Evolutionary conservation across 345 rosid genomes (phyloP), one percentile per base, ranked within the genome.

Genomic region (Trapa incisa): DNA sequence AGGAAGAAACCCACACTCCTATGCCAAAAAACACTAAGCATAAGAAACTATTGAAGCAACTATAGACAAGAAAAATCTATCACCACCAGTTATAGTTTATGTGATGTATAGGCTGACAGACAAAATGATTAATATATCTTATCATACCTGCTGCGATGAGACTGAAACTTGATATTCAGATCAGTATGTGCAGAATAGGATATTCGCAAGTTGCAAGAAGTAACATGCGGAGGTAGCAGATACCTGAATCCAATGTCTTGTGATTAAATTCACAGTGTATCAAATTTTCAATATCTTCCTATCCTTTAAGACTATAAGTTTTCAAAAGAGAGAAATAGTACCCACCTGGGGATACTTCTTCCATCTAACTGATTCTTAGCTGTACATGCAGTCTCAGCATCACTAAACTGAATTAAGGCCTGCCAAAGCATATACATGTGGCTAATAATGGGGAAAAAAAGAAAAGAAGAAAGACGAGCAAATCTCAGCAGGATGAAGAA

Each of bases 141-240:
- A 65, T 50, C 47, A 75, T 82, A 94, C 97, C 97, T 91, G 96
- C 99, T 94, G 42, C 99, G 82, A 76, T 91, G 91, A 76, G 99
- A 94, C 78, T 91, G 99, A 79, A 94, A 94, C 85, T 94, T 94
- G 80, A 94, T 94, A 73, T 91, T 94, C 73, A 91, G 83, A 85
- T 94, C 97, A 37, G 92, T 88, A 68, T 94, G 97, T 13, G 99
- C 99, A 62, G 99, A 91, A 76, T 94, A 94, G 5, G 99, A 90
- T 74, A 91, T 94, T 45, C 96, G 85, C 69, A 94, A 75, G 77
- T 84, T 77, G 76, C 95, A 91, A 1, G 87, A 72, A 43, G 77
- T 85, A 72, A 89, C 87, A 80, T 87, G 86, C 66, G 79, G 92
- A 2, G 97, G 96, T 77, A 94, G 95, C 82, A 94, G 77, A 83